These are phyloP conservation scores for Saraca asoca DNA, from an alignment of 331 rosid genomes.

Conservation along the genomic window DNA sequence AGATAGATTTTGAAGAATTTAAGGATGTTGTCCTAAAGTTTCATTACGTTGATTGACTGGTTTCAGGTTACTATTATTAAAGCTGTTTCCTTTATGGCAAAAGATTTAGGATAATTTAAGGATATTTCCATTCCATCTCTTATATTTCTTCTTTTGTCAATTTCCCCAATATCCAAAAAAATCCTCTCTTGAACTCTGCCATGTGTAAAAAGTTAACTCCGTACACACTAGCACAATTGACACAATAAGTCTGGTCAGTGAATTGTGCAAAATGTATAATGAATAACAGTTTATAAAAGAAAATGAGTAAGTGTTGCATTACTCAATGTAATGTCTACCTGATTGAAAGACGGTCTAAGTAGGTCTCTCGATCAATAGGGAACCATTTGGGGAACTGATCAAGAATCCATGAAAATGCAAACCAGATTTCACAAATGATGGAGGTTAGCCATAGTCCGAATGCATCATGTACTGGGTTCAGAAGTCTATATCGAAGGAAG, in stretches of 20 bases:
- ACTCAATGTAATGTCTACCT: slow-evolving; percentile 47
- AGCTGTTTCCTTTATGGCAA: no score
- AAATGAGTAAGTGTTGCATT: no score
- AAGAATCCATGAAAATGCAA: slow-evolving; percentile 90
- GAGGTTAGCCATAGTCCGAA: slow-evolving; percentile 84
- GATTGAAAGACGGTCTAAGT: slow-evolving; percentile 82
- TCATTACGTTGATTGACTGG: no score
- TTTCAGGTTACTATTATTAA: no score
- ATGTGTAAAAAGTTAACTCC: not conserved
- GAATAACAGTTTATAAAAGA: no score
- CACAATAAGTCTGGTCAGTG: no score
- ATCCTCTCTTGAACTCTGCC: not conserved
- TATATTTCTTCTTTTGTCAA: not conserved
- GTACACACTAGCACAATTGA: no score
- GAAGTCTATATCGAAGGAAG: slow-evolving; percentile 68
- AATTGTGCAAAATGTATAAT: no score
- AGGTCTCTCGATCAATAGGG: slow-evolving; percentile 90
- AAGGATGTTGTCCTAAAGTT: no score
- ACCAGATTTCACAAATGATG: slow-evolving; percentile 85
- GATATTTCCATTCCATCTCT: not conserved
- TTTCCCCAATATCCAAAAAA: not conserved
- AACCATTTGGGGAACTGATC: slow-evolving; percentile 98
- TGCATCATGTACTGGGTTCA: slow-evolving; percentile 81
- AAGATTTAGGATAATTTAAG: no score
- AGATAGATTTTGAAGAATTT: no score